These are phyloP conservation scores for Exophiala sideris DNA, from an alignment of 2,329 filamentous ascomycete species.

Conservation along the genomic window DNA sequence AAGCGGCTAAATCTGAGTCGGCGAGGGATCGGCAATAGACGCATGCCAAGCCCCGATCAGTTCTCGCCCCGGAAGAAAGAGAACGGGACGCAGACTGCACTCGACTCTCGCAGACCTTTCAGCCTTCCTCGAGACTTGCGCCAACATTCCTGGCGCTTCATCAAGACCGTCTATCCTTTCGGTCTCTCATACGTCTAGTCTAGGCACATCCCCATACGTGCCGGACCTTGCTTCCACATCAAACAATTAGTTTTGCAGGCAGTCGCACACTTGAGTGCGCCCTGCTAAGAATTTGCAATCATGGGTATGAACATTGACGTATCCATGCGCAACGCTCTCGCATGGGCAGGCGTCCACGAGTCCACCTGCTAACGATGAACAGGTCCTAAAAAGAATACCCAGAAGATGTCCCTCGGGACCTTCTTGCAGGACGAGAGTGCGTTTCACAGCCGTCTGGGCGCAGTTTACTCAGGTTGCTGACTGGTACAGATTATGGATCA, in stretches of 20 bases:
- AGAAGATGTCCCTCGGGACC: slow-evolving; percentile 97
- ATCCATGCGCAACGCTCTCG: not conserved
- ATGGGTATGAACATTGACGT: slow-evolving; percentile 22
- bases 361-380: slow-evolving; percentile 18
- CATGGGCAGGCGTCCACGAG: not conserved
- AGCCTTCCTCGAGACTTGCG: too few species aligned
- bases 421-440: slow-evolving; percentile 91
- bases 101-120: too few species aligned
- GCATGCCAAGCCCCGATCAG: too few species aligned
- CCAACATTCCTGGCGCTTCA: too few species aligned
- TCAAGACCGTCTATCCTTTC: too few species aligned
- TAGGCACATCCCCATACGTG: slow-evolving; percentile 4
- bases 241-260: not conserved
- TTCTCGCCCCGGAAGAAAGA: too few species aligned
- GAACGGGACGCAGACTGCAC: too few species aligned
- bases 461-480: slow-evolving; percentile 27
- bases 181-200: not conserved
- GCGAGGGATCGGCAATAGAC: too few species aligned
- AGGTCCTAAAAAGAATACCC: slow-evolving; percentile 84
- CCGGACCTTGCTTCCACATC: slow-evolving; percentile 1
- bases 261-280: slow-evolving; percentile 15
- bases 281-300: slow-evolving; percentile 24
- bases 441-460: slow-evolving; percentile 37
- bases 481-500: slow-evolving; percentile 67
- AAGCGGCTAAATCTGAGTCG: too few species aligned